phyloP scores from a whole-genome alignment of 2,329 filamentous ascomycete species.

The Fusarium pseudoanthophilum region DNA sequence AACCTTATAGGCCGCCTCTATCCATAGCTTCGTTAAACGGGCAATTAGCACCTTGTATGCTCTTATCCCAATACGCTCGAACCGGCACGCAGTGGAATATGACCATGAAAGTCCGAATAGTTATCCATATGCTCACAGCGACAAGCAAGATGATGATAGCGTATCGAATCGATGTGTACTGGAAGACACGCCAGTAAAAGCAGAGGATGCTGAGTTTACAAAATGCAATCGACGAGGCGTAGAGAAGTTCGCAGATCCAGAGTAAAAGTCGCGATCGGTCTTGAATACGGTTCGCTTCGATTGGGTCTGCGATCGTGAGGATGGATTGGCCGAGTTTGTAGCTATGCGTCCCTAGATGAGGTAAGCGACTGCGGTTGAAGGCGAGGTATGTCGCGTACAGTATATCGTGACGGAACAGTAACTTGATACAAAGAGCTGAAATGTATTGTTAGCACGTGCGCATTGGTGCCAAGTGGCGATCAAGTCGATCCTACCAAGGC shows the following conservation, averaged over 20 bases:
- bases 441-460: background rate
- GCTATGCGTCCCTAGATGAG: slow-evolving; percentile 20
- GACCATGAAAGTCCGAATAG: slow-evolving; percentile 46
- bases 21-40: slow-evolving; percentile 45
- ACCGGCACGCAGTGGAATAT: slow-evolving; percentile 51
- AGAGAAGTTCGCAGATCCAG: slow-evolving; percentile 33
- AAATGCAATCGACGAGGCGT: slow-evolving; percentile 43
- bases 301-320: background rate
- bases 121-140: slow-evolving; percentile 41
- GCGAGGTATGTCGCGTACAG: slow-evolving; percentile 18
- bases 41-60: slow-evolving; percentile 42
- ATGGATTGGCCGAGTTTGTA: slow-evolving; percentile 30
- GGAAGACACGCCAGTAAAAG: slow-evolving; percentile 48
- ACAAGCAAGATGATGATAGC: slow-evolving; percentile 40
- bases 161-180: slow-evolving; percentile 40
- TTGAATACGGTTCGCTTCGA: background rate
- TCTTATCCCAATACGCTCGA: slow-evolving; percentile 47
- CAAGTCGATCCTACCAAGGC: slow-evolving; percentile 20
- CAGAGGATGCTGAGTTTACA: slow-evolving; percentile 45
- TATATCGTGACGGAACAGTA: slow-evolving; percentile 22
- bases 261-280: slow-evolving; percentile 25
- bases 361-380: background rate
- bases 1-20: too few species aligned
- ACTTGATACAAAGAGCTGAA: slow-evolving; percentile 7
- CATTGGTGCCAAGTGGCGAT: fast-evolving